Evolutionary conservation across 352 stramenopile genomes (phyloP).

Genomic region (Blastocystis sp.): DNA sequence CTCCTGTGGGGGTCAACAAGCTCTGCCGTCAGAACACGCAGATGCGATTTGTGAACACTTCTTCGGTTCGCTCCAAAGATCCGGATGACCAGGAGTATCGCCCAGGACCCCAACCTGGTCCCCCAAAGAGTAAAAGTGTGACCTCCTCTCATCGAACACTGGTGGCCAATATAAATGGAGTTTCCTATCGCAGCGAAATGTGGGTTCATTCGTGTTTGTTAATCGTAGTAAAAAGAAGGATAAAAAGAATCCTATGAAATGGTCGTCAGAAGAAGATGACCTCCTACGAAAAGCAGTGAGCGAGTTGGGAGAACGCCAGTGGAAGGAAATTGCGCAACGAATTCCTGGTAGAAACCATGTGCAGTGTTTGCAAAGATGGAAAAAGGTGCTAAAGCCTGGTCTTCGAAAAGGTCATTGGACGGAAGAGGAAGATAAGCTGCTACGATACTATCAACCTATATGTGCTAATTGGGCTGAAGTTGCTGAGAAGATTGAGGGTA

Average conservation of each 20-base stretch:
- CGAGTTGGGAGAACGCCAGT: conserved; percentile 81
- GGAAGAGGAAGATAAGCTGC: conserved; percentile 77
- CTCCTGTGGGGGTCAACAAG: background rate
- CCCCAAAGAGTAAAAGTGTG: background rate
- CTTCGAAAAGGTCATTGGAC: conserved; percentile 83
- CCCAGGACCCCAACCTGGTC: background rate
- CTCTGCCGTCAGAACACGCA: background rate
- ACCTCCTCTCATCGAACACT: background rate
- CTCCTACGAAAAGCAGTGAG: conserved; percentile 75
- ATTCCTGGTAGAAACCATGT: conserved; percentile 80
- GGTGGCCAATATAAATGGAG: background rate
- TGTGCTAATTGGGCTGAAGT: conserved; percentile 81
- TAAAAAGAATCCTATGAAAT: conserved; percentile 65
- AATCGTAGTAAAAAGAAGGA: conserved; percentile 38
- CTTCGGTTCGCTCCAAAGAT: background rate
- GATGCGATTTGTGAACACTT: background rate
- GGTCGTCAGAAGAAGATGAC: conserved; percentile 81
- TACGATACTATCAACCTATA: conserved; percentile 75
- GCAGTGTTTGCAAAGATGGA: conserved; percentile 82
- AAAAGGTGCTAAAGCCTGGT: conserved; percentile 78
- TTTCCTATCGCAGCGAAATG: conserved; percentile 27
- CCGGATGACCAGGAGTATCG: background rate
- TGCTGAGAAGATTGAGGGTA: conserved; percentile 75
- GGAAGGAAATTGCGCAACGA: conserved; percentile 81
- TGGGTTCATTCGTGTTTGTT: background rate